A percentile compares a stretch with the other conserved stretches of the same genome.
Conservation (phyloP, 2,329 filamentous ascomycete genomes). For the Penicillium sp. region DNA sequence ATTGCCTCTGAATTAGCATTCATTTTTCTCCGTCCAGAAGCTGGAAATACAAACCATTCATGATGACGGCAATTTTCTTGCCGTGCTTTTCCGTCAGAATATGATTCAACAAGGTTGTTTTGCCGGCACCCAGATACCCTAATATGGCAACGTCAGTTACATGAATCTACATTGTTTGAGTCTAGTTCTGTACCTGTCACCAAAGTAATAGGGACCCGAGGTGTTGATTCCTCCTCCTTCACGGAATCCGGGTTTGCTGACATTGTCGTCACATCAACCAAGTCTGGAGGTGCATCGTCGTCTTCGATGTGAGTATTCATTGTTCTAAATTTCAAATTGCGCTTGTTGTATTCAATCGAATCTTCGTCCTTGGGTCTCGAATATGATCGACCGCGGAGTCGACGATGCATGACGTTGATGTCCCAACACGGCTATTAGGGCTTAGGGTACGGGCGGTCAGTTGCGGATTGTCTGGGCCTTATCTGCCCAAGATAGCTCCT, state of each 20-base stretch:
- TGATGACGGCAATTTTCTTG: constrained; percentile 95
- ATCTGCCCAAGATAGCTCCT: constrained; percentile 9
- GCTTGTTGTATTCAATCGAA: background rate
- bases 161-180: background rate
- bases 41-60: constrained; percentile 61
- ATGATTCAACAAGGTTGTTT: constrained; percentile 92
- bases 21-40: background rate
- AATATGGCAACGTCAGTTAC: constrained; percentile 2
- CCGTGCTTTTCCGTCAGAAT: constrained; percentile 92
- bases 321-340: background rate
- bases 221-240: constrained; percentile 21
- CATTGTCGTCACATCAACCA: constrained; percentile 35
- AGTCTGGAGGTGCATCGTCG: constrained; percentile 40
- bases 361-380: background rate
- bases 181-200: constrained; percentile 39
- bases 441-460: constrained; percentile 31
- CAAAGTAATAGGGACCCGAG: constrained; percentile 46
- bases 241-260: constrained; percentile 20
- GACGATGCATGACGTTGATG: constrained; percentile 20
- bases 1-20: constrained; percentile 14
- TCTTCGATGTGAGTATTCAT: constrained; percentile 31
- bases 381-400: background rate
- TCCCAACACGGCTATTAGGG: constrained; percentile 23
- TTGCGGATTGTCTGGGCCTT: constrained; percentile 14
- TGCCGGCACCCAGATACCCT: constrained; percentile 94